These are phyloP conservation scores for Quercus variabilis DNA, from an alignment of 306 rosid genomes.

Conservation along the genomic window DNA sequence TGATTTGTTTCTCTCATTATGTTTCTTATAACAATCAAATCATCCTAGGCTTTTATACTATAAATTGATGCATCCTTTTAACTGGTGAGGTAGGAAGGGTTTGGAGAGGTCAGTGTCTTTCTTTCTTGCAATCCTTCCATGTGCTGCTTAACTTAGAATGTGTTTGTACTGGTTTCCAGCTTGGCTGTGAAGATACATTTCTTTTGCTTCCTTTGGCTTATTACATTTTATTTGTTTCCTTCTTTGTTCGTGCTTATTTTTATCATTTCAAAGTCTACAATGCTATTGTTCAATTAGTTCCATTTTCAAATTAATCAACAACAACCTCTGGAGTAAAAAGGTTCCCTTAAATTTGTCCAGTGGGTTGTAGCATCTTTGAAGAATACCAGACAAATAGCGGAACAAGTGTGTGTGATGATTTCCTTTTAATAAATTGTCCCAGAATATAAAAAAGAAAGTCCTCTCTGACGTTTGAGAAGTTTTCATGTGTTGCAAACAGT, in stretches of 20 bases:
- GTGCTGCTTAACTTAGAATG: neutral
- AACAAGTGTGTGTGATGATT: neutral
- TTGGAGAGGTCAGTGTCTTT: neutral
- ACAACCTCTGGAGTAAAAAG: neutral
- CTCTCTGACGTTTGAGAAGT: neutral
- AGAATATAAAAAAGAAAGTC: neutral
- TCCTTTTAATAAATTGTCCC: neutral
- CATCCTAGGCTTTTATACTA: neutral
- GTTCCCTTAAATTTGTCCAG: neutral
- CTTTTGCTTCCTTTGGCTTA: neutral
- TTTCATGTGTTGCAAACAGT: neutral
- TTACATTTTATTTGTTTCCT: neutral
- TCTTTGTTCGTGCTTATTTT: neutral
- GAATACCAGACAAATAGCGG: neutral
- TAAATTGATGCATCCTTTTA: neutral
- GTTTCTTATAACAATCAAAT: neutral
- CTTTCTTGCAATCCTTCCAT: neutral
- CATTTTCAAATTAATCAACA: neutral
- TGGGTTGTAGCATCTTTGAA: neutral
- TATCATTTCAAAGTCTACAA: neutral
- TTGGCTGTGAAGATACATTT: neutral
- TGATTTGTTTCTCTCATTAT: neutral
- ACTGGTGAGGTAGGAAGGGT: neutral
- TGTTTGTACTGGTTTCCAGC: neutral
- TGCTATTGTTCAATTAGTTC: neutral